phyloP scores from a whole-genome alignment of 306 rosid genomes.

The Quercus suber region DNA sequence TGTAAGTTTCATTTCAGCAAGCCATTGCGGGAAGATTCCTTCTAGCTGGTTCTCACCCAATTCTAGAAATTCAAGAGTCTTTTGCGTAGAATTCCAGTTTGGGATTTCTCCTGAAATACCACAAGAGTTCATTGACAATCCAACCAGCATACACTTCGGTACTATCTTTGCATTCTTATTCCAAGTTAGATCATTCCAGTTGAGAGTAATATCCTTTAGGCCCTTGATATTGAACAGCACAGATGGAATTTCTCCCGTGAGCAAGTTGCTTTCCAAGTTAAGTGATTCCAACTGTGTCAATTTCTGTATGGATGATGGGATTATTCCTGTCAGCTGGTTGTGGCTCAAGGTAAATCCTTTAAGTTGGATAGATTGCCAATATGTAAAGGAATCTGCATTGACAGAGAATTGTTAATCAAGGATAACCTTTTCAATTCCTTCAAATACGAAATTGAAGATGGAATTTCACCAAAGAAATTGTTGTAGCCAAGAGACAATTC shows the following conservation, averaged over 20 bases:
- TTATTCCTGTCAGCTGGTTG: constrained; percentile 24
- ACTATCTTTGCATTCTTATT: constrained; percentile 8
- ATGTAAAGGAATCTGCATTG: constrained; percentile 15
- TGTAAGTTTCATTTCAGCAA: constrained; percentile 29
- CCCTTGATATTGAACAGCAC: constrained; percentile 19
- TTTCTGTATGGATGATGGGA: constrained; percentile 21
- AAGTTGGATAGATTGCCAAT: constrained; percentile 23
- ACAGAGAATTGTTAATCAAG: background rate
- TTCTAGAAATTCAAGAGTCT: constrained; percentile 8
- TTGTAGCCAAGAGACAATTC: constrained; percentile 2
- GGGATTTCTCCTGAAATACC: constrained; percentile 29
- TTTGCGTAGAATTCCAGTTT: constrained; percentile 27
- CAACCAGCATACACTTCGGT: constrained; percentile 13
- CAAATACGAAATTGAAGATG: background rate
- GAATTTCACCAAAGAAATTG: constrained; percentile 8
- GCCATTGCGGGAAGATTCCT: constrained; percentile 28
- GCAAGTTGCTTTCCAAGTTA: constrained; percentile 11
- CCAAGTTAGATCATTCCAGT: constrained; percentile 17
- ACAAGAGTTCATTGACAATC: constrained; percentile 26
- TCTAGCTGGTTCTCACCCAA: constrained; percentile 27
- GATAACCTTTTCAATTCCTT: background rate
- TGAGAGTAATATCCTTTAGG: constrained; percentile 8
- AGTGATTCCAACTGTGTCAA: background rate
- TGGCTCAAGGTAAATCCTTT: constrained; percentile 12
- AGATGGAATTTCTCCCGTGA: constrained; percentile 18